Percentiles rank a stretch among this genome's conserved stretches.
phyloP scores from a whole-genome alignment of 768 basidiomycete species.

The Amanita exitialis region DNA sequence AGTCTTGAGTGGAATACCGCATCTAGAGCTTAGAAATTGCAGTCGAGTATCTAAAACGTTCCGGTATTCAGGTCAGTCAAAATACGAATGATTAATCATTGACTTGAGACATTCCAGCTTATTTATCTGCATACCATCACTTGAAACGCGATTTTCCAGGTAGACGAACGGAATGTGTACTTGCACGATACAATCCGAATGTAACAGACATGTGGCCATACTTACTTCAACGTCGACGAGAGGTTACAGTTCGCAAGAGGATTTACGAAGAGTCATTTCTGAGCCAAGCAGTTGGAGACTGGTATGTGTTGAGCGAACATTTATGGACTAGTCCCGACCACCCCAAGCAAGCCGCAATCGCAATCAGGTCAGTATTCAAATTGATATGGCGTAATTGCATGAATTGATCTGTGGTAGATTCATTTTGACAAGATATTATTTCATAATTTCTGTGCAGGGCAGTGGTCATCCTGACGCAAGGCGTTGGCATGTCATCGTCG shows the following conservation, averaged over 20 bases:
- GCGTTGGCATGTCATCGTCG: slow-evolving; percentile 28
- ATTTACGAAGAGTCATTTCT: slow-evolving; percentile 45
- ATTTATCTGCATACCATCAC: slow-evolving; percentile 47
- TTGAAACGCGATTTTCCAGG: slow-evolving; percentile 36
- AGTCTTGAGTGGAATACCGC: slow-evolving; percentile 37
- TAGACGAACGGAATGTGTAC: slow-evolving; percentile 14
- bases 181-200: slow-evolving; percentile 27
- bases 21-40: slow-evolving; percentile 34
- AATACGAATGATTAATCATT: not conserved
- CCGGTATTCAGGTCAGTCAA: slow-evolving; percentile 46
- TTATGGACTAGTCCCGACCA: slow-evolving; percentile 57
- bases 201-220: slow-evolving; percentile 72
- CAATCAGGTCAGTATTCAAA: slow-evolving; percentile 35
- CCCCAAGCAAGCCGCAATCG: slow-evolving; percentile 43
- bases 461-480: slow-evolving; percentile 14
- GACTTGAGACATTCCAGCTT: slow-evolving; percentile 30
- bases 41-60: slow-evolving; percentile 48
- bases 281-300: slow-evolving; percentile 22
- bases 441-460: slow-evolving; percentile 43
- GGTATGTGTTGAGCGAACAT: slow-evolving; percentile 25
- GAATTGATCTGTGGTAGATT: slow-evolving; percentile 32
- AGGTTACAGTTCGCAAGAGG: slow-evolving; percentile 24
- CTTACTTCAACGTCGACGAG: slow-evolving; percentile 37
- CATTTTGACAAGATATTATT: slow-evolving; percentile 53
- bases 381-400: not conserved